Percentiles rank a stretch among this genome's conserved stretches.
phyloP scores from a whole-genome alignment of 805 yeast species.

The Candida nonsorbophila region DNA sequence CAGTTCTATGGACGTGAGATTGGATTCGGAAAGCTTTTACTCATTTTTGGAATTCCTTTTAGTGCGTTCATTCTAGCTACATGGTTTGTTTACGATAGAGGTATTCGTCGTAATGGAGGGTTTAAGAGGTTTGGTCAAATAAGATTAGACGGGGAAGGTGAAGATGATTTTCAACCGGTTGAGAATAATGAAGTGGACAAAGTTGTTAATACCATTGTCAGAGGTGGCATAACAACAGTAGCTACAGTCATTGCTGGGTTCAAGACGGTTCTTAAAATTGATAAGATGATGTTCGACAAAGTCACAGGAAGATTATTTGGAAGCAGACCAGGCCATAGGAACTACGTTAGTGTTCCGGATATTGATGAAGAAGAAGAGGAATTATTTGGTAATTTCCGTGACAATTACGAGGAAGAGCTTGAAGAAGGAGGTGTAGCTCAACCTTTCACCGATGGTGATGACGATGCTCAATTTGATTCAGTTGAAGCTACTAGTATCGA shows the following conservation, averaged over 20 bases:
- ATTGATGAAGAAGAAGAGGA: conserved; percentile 33
- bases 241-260: conserved; percentile 35
- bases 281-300: conserved; percentile 26
- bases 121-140: conserved; percentile 79
- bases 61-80: conserved; percentile 47
- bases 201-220: conserved; percentile 54
- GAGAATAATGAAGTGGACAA: conserved; percentile 60
- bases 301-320: conserved; percentile 24
- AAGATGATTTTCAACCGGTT: conserved; percentile 46
- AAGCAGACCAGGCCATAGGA: conserved; percentile 34
- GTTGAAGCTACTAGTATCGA: conserved; percentile 1
- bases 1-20: conserved; percentile 49
- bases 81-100: conserved; percentile 74
- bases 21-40: conserved; percentile 47
- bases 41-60: conserved; percentile 55
- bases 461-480: conserved; percentile 15
- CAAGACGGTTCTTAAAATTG: conserved; percentile 29
- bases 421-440: conserved; percentile 21
- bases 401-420: conserved; percentile 33
- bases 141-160: conserved; percentile 68
- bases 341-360: conserved; percentile 37
- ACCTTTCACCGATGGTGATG: conserved; percentile 12
- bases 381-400: conserved; percentile 36
- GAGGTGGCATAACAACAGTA: conserved; percentile 46
- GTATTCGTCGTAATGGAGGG: conserved; percentile 75